Base-by-base conservation (phyloP, 2,329 filamentous ascomycete genomes). In the Didymella sp. region DNA sequence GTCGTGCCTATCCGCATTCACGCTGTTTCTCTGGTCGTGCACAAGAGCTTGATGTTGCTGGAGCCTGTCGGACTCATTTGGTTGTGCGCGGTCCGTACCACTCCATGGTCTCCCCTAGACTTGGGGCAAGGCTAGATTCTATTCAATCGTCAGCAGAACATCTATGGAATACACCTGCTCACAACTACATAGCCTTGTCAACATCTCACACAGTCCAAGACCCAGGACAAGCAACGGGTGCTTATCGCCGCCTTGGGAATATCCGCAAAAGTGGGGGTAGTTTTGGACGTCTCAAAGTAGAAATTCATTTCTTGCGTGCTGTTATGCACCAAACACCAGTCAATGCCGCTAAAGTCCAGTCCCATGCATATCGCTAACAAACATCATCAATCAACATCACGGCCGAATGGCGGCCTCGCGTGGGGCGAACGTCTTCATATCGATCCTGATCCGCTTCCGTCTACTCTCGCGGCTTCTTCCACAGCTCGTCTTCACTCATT, bases 401-500 rank as follows among this genome's bases (percentile, higher is more conserved):
- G 38, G 44, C 19, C 13, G 9, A 24, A 38, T n/a, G 15, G 35
- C 43, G 43, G 43, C 25, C 43, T 31, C 40, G 37, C 28, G n/a
- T 38, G n/a, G 30, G 45, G 25, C 21, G 13, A 31, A 33, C 37
- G 21, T 38, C 30, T 28, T 37, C n/a, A 8, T 28, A 11, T 28
- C 24, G 28, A 27, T 31, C 30, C 37, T 30, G 27, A 7, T n/a
- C 25, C 30, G 8, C 17, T 30, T 37, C 25, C 38, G 30, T 24
- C 51, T 30, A 60, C 31, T 60, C 57, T 22, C 64, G 61, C 6
- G 67, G 64, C 58, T 69, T 71, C 37, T 56, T 52, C 70, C 69
- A 73, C 1, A 73, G 47, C 30, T 72, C 63, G 9, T 71, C 67
- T 4, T 67, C 56, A 21, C 62, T 60, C 17, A 68, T 19, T 25